These are phyloP conservation scores for Suhomyces coccinellae DNA, from an alignment of 1,139 yeast species.

Conservation along the genomic window DNA sequence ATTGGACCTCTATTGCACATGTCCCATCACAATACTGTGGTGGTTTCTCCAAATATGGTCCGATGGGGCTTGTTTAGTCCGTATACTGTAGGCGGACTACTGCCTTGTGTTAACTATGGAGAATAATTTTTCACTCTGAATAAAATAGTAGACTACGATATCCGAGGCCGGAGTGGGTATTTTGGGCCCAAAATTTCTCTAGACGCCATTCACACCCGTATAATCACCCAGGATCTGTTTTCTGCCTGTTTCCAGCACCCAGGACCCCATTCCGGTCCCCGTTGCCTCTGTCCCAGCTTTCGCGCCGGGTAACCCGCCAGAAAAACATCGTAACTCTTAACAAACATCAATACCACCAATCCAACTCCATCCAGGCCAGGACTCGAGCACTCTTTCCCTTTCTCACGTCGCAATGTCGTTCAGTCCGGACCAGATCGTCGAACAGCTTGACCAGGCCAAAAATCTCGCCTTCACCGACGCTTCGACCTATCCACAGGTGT, in stretches of 20 bases:
- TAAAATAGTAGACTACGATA: no score
- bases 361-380: slow-evolving; percentile 1
- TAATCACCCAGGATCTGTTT: no score
- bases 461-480: slow-evolving; percentile 48
- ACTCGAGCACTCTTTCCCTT: not conserved
- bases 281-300: not conserved
- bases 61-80: no score
- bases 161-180: no score
- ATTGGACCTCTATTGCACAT: no score
- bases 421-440: slow-evolving; percentile 24
- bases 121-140: not conserved
- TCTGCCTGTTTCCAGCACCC: not conserved
- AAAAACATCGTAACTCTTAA: slow-evolving; percentile 3
- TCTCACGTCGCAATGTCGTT: slow-evolving; percentile 12
- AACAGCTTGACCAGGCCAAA: slow-evolving; percentile 53
- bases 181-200: no score
- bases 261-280: no score
- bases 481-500: slow-evolving; percentile 51
- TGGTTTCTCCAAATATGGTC: no score
- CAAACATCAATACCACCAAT: not conserved
- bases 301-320: slow-evolving; percentile 7
- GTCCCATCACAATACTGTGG: no score
- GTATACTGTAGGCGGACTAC: no score
- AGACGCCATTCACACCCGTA: no score
- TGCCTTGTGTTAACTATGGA: not conserved